phyloP scores from a whole-genome alignment of 495 filamentous ascomycete genomes.

The Neurospora tetraspora region DNA sequence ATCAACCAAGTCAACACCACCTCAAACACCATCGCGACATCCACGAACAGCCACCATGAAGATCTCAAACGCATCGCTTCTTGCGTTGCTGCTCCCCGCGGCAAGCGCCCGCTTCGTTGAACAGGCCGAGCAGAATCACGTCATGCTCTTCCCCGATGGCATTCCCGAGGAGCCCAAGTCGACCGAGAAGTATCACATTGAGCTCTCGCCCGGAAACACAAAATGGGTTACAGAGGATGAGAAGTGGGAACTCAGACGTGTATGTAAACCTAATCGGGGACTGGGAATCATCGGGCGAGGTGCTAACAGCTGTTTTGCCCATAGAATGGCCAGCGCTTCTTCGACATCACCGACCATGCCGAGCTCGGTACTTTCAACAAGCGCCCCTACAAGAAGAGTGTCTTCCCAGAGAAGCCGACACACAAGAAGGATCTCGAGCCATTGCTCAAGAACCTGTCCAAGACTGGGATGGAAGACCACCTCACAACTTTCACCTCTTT shows the following conservation, averaged over 20 bases:
- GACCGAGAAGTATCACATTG: slow-evolving; percentile 61
- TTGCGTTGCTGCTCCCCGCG: slow-evolving; percentile 38
- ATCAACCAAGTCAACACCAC: neutral
- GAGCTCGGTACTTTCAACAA: slow-evolving; percentile 42
- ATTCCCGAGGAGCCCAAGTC: slow-evolving; percentile 18
- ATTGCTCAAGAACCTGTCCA: slow-evolving; percentile 57
- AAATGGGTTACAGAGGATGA: slow-evolving; percentile 86
- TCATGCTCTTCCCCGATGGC: slow-evolving; percentile 27
- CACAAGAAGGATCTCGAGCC: slow-evolving; percentile 58
- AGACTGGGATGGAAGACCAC: slow-evolving; percentile 67
- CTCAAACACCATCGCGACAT: neutral
- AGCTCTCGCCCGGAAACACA: slow-evolving; percentile 76
- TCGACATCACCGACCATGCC: slow-evolving; percentile 76
- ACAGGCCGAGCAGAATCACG: slow-evolving; percentile 30
- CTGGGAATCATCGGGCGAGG: neutral
- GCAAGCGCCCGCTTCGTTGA: slow-evolving; percentile 44
- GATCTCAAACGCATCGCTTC: slow-evolving; percentile 34
- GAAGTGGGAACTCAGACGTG: slow-evolving; percentile 83
- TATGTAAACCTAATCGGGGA: slow-evolving; percentile 32
- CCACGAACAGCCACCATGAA: slow-evolving; percentile 17
- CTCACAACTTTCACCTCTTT: slow-evolving; percentile 34
- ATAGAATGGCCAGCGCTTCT: slow-evolving; percentile 79
- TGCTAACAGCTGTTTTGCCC: slow-evolving; percentile 1
- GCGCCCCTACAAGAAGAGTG: slow-evolving; percentile 30
- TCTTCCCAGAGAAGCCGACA: slow-evolving; percentile 58